Base-by-base conservation (phyloP, 1,139 yeast species). In the Waltiozyma sp. region DNA sequence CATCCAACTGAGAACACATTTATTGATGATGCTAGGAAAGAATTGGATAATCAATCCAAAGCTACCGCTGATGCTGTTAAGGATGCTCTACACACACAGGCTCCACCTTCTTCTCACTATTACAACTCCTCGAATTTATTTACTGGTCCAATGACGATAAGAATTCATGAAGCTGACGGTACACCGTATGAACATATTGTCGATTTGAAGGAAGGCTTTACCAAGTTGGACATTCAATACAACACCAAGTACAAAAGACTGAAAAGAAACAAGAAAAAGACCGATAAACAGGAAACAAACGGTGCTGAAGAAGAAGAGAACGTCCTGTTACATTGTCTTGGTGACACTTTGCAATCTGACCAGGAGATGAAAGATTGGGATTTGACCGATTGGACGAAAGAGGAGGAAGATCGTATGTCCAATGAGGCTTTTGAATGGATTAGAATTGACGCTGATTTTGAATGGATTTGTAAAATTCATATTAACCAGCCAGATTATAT, bases 131-230 rank as follows among this genome's bases (percentile, higher is more conserved):
- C 33, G 6, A 46, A 16, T 13, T 72, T 78, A 2, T 86, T 86
- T 52, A 73, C 84, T 0, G 99, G 99, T 0, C 96, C 98, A 0
- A 87, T 93, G 85, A 93, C 98, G 0, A 85, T 93, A 37, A 70
- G 98, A 56, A 89, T 93, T 38, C 98, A 93, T 59, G 99, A 93
- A 60, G 94, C 96, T 0, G 98, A 93, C 61, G 98, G 98, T n/a
- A 87, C 97, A 0, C 98, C 99, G 0, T 91, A 93, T 57, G 99
- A 93, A 57, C 99, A 93, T 59, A 91, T 93, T 40, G 95, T 93
- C 19, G 94, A 88, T 51, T 68, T 93, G 44, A 86, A 87, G 55
- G 97, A 89, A 45, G 75, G 78, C 2, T 78, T 79, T 51, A 86
- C 95, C 0, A 88, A 86, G 55, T 69, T 93, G 41, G 98, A 93